Conservation (phyloP, 108 stramenopile species). For the Fistulifera pelliculosa region DNA sequence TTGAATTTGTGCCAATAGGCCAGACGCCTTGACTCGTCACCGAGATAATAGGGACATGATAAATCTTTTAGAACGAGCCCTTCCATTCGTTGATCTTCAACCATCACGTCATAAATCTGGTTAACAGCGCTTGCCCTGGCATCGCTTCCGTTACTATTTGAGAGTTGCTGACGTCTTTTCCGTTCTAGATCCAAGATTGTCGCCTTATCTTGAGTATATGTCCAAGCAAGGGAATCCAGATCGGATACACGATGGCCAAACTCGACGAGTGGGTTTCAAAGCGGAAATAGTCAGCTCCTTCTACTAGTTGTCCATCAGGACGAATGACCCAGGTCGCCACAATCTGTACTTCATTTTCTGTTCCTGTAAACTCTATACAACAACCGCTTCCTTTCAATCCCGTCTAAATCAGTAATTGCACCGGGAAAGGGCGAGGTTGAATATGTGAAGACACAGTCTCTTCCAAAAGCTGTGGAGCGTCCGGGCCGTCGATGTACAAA, state of each 20-base stretch:
- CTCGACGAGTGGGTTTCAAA: constrained; percentile 16
- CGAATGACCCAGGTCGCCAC: constrained; percentile 55
- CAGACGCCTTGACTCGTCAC: constrained; percentile 29
- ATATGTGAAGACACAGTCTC: constrained; percentile 3
- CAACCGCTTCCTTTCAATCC: constrained; percentile 52
- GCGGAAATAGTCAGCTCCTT: constrained; percentile 51
- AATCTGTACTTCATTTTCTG: constrained; percentile 57
- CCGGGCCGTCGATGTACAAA: constrained; percentile 62
- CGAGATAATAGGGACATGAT: constrained; percentile 57
- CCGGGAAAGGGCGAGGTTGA: constrained; percentile 22
- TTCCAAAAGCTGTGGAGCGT: constrained; percentile 32
- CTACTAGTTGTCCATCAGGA: constrained; percentile 50
- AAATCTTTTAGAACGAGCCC: constrained; percentile 78
- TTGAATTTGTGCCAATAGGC: constrained; percentile 75
- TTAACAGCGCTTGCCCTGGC: constrained; percentile 49
- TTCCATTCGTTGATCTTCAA: constrained; percentile 56
- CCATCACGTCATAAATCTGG: constrained; percentile 44
- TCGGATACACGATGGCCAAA: constrained; percentile 21
- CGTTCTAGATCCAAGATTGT: constrained; percentile 15
- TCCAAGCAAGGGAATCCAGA: constrained; percentile 50
- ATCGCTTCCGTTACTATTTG: constrained; percentile 14
- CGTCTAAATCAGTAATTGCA: constrained; percentile 54
- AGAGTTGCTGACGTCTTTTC: constrained; percentile 16
- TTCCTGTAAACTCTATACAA: constrained; percentile 49
- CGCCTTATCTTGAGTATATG: background rate